A percentile compares a stretch with the other conserved stretches of the same genome.
phyloP scores from a whole-genome alignment of 495 filamentous ascomycete genomes.

The Aspergillus hancockii region DNA sequence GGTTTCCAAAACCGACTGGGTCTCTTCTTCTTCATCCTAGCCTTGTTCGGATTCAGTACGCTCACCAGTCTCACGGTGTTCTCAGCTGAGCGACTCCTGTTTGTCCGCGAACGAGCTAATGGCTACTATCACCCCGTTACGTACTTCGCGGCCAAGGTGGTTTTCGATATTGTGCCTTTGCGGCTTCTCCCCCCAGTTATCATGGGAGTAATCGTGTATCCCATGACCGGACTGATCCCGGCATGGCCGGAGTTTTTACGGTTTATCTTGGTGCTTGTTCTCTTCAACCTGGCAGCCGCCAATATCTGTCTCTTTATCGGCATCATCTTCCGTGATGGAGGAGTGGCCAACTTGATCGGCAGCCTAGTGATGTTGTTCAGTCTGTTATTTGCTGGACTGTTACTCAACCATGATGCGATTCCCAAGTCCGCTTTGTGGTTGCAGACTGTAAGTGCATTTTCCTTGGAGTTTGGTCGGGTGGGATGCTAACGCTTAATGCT shows the following conservation, averaged over 20 bases:
- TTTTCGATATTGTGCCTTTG: conserved; percentile 94
- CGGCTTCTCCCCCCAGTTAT: conserved; percentile 93
- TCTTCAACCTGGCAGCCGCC: conserved; percentile 94
- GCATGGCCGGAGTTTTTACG: conserved; percentile 83
- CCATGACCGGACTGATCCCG: conserved; percentile 93
- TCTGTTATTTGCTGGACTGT: conserved; percentile 85
- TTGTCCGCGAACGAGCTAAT: conserved; percentile 92
- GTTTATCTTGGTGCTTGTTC: conserved; percentile 86
- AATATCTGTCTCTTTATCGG: conserved; percentile 95
- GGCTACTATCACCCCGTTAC: conserved; percentile 96
- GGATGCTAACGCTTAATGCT: conserved; percentile 17
- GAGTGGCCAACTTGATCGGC: conserved; percentile 94
- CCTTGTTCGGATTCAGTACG: conserved; percentile 95
- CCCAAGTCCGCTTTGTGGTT: conserved; percentile 82
- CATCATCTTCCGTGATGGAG: conserved; percentile 85
- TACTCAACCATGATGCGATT: conserved; percentile 93
- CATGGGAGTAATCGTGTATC: conserved; percentile 96
- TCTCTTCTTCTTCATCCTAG: conserved; percentile 95
- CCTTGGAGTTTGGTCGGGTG: background rate
- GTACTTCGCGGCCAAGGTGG: conserved; percentile 92
- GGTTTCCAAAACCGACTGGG: conserved; percentile 99
- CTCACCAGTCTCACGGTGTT: conserved; percentile 93
- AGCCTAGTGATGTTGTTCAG: conserved; percentile 98
- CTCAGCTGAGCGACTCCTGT: conserved; percentile 85
- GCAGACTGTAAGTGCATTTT: conserved; percentile 61